These are phyloP conservation scores for Fusarium transvaalense DNA, from an alignment of 2,329 filamentous ascomycete genomes.

Conservation along the genomic window DNA sequence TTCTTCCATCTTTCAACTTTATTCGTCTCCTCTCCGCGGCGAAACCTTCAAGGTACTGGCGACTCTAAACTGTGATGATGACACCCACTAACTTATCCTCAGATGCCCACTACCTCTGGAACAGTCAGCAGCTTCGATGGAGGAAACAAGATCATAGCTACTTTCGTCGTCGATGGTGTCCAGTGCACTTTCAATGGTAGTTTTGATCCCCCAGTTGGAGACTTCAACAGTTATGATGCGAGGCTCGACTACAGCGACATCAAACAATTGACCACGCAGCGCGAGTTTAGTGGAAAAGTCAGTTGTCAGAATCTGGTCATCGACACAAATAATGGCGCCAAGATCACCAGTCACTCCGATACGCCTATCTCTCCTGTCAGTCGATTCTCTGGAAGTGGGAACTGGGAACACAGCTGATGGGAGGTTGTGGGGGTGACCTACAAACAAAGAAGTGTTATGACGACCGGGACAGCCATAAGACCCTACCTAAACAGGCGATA, in stretches of 20 bases:
- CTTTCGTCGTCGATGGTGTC: neutral
- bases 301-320: neutral
- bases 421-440: neutral
- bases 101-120: slow-evolving; percentile 1
- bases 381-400: neutral
- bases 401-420: neutral
- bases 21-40: too few species aligned
- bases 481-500: neutral
- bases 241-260: neutral
- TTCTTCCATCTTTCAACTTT: neutral
- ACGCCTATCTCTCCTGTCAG: neutral
- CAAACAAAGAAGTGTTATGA: neutral
- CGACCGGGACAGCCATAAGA: rapidly evolving
- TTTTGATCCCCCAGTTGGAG: neutral
- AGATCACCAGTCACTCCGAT: neutral
- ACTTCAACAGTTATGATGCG: slow-evolving; percentile 1
- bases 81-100: neutral
- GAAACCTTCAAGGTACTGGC: neutral
- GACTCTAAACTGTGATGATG: too few species aligned
- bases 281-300: neutral
- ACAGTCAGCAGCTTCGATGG: slow-evolving; percentile 3
- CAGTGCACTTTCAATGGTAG: slow-evolving; percentile 2
- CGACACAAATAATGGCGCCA: neutral
- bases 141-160: neutral
- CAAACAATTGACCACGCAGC: neutral